phyloP scores from a whole-genome alignment of 1,139 yeast genomes.

The Wickerhamomyces sp. region DNA sequence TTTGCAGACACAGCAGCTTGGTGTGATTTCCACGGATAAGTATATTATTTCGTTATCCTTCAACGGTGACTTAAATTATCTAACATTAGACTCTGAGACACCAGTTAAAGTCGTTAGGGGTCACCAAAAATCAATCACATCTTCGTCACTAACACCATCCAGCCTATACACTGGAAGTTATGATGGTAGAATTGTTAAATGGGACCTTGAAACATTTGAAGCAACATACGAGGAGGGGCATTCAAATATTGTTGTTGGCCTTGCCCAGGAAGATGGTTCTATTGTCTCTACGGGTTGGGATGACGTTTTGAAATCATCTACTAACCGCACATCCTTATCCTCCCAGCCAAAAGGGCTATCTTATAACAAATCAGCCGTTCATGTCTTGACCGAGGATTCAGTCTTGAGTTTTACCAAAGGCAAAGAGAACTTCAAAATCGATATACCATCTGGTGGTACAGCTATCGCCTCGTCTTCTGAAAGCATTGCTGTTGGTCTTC shows the following conservation, averaged over 20 bases:
- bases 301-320: slow-evolving; percentile 54
- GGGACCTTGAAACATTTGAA: slow-evolving; percentile 40
- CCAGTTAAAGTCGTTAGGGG: slow-evolving; percentile 54
- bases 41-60: slow-evolving; percentile 62
- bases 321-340: slow-evolving; percentile 25
- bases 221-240: slow-evolving; percentile 41
- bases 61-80: slow-evolving; percentile 67
- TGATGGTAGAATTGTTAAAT: slow-evolving; percentile 68
- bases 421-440: slow-evolving; percentile 23
- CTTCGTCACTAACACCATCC: slow-evolving; percentile 35
- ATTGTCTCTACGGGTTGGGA: slow-evolving; percentile 81
- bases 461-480: slow-evolving; percentile 27
- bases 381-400: slow-evolving; percentile 31
- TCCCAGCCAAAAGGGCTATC: slow-evolving; percentile 63
- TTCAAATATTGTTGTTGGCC: slow-evolving; percentile 51
- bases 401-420: slow-evolving; percentile 24
- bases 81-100: slow-evolving; percentile 31
- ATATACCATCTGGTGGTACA: slow-evolving; percentile 36
- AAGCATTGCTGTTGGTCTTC: slow-evolving; percentile 26
- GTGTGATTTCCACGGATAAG: slow-evolving; percentile 61
- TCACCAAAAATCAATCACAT: slow-evolving; percentile 78
- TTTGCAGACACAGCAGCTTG: slow-evolving; percentile 70
- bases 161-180: slow-evolving; percentile 65
- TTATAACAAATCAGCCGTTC: slow-evolving; percentile 28
- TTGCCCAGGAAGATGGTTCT: slow-evolving; percentile 24